A percentile compares a stretch with the other conserved stretches of the same genome.
Evolutionary conservation across 2,329 filamentous ascomycete species (phyloP).

Genomic region (Geosmithia morbida): DNA sequence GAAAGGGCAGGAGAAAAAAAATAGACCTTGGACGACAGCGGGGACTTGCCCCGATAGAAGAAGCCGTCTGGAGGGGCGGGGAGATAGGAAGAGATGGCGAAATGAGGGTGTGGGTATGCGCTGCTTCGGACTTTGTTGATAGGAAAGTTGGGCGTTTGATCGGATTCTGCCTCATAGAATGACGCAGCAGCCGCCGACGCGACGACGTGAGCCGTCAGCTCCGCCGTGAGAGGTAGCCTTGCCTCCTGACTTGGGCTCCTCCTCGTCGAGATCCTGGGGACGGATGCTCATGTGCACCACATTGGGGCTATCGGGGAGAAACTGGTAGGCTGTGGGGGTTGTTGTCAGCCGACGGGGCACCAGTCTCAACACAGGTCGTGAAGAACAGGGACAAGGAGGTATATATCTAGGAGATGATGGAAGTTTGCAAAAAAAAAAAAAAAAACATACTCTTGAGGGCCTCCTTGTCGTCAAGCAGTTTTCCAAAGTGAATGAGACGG

Average conservation of each 20-base stretch:
- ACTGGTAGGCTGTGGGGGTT: conserved; percentile 52
- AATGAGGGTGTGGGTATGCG: neutral
- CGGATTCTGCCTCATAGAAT: conserved; percentile 25
- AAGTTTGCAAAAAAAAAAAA: neutral
- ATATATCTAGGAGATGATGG: too few relatives aligned
- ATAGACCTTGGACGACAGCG: too few relatives aligned
- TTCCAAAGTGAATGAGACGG: conserved; percentile 81
- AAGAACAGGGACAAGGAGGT: too few relatives aligned
- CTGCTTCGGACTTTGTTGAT: neutral
- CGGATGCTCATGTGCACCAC: conserved; percentile 93
- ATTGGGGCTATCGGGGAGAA: conserved; percentile 60
- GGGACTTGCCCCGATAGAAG: too few relatives aligned
- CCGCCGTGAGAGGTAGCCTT: conserved; percentile 25
- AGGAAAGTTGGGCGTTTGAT: neutral
- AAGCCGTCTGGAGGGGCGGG: too few relatives aligned
- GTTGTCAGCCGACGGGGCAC: neutral
- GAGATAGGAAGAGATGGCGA: too few relatives aligned
- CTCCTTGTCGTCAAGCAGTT: conserved; percentile 79
- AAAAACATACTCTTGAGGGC: conserved; percentile 55
- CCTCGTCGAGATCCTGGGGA: conserved; percentile 74
- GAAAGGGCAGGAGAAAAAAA: too few relatives aligned
- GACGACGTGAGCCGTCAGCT: conserved; percentile 23
- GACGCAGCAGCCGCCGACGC: conserved; percentile 32
- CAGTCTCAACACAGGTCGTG: neutral
- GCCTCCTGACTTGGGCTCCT: conserved; percentile 57